These are phyloP conservation scores for Capronia epimyces DNA, from an alignment of 2,329 filamentous ascomycete species.

Conservation along the genomic window DNA sequence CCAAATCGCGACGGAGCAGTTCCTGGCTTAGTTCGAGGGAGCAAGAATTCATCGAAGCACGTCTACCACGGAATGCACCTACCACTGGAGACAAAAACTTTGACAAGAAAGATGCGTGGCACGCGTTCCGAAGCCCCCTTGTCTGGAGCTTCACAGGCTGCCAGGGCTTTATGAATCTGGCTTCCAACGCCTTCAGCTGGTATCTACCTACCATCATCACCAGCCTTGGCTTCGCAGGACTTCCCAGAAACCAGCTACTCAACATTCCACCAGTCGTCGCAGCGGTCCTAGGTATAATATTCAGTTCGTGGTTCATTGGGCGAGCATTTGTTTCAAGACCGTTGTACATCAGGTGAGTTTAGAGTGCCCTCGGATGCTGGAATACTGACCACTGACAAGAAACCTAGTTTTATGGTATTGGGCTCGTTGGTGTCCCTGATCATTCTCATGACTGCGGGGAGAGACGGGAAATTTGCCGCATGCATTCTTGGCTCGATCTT, in stretches of 20 bases:
- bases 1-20: background rate
- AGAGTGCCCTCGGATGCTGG: no score
- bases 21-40: conserved; percentile 1
- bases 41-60: conserved; percentile 2
- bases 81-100: background rate
- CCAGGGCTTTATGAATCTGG: background rate
- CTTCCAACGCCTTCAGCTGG: background rate
- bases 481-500: background rate
- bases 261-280: conserved; percentile 2
- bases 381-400: no score
- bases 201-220: conserved; percentile 2
- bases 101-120: background rate
- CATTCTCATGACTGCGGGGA: background rate
- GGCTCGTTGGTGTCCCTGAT: background rate
- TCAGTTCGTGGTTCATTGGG: background rate
- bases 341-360: background rate
- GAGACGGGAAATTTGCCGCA: background rate
- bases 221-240: background rate
- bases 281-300: background rate
- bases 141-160: background rate
- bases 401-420: no score
- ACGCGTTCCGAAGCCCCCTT: background rate
- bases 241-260: background rate
- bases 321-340: background rate
- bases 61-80: background rate